phyloP scores from a whole-genome alignment of 371 early-diverging fungal genomes.

The Rhizopus delemar region DNA sequence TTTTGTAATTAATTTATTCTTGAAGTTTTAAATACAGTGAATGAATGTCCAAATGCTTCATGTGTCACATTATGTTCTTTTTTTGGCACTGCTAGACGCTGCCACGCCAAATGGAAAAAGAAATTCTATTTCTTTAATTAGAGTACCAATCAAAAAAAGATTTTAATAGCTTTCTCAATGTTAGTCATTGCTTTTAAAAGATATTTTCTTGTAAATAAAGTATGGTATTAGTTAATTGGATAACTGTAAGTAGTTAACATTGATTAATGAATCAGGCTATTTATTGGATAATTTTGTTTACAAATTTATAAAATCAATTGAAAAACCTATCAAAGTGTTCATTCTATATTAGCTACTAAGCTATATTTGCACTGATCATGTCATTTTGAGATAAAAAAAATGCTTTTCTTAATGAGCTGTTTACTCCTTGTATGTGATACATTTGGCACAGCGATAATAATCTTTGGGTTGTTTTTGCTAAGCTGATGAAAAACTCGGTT shows the following conservation, averaged over 20 bases:
- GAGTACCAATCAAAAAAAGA: not conserved
- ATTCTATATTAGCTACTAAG: too few species aligned
- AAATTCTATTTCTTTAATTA: not conserved
- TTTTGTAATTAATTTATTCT: too few species aligned
- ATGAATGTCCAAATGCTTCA: not conserved
- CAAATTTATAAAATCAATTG: too few species aligned
- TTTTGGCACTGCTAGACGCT: not conserved
- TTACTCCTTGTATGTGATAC: not conserved
- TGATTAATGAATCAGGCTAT: too few species aligned
- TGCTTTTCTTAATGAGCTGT: not conserved
- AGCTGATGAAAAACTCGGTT: not conserved
- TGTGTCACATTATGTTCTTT: not conserved
- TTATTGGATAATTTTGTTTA: too few species aligned
- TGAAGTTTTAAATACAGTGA: too few species aligned
- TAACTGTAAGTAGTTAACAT: too few species aligned
- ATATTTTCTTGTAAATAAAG: too few species aligned
- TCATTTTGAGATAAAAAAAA: not conserved
- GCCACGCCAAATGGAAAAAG: not conserved
- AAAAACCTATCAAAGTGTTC: too few species aligned
- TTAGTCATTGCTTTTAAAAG: too few species aligned
- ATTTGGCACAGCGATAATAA: not conserved
- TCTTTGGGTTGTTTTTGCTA: constrained; percentile 1
- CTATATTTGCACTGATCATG: not conserved
- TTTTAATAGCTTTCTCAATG: too few species aligned
- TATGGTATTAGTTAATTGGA: too few species aligned